Conservation (phyloP, 164 flowering plant species). For the Berberis thunbergii region DNA sequence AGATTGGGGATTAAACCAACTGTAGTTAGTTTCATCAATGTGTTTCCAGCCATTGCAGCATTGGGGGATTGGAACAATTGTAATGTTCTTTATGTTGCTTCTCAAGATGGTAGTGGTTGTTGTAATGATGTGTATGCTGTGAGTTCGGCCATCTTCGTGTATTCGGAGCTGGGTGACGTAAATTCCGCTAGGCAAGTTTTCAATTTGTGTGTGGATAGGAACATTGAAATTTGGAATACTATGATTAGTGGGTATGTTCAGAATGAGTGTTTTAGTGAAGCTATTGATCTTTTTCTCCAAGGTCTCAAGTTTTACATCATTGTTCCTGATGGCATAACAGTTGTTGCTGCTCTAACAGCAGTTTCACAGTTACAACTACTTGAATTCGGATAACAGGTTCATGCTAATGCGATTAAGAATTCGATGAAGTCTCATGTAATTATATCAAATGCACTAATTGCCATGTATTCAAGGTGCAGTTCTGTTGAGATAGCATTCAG, state of each 20-base stretch:
- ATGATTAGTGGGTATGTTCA: conserved; percentile 79
- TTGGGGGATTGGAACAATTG: conserved; percentile 25
- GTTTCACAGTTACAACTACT: conserved; percentile 59
- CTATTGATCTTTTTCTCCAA: conserved; percentile 45
- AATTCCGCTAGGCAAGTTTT: conserved; percentile 58
- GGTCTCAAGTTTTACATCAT: conserved; percentile 31
- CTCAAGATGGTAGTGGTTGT: conserved; percentile 42
- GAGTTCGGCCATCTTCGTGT: conserved; percentile 68
- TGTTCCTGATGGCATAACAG: conserved; percentile 56
- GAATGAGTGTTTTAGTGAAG: conserved; percentile 40
- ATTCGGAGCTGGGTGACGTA: conserved; percentile 51
- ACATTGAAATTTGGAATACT: conserved; percentile 85
- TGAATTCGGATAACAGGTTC: conserved; percentile 52
- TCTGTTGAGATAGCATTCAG: conserved; percentile 38
- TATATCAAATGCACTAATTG: conserved; percentile 51
- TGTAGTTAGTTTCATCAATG: conserved; percentile 66
- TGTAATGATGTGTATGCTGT: conserved; percentile 55
- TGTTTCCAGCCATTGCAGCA: conserved; percentile 62
- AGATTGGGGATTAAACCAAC: conserved; percentile 47
- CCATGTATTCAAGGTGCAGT: conserved; percentile 79
- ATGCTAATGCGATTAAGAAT: conserved; percentile 57
- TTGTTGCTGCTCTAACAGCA: conserved; percentile 52
- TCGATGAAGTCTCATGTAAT: conserved; percentile 21
- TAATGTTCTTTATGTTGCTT: conserved; percentile 48
- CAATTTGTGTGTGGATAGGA: conserved; percentile 37